These are phyloP conservation scores for Alternaria incomplexa DNA, from an alignment of 2,329 filamentous ascomycete species.

Conservation along the genomic window DNA sequence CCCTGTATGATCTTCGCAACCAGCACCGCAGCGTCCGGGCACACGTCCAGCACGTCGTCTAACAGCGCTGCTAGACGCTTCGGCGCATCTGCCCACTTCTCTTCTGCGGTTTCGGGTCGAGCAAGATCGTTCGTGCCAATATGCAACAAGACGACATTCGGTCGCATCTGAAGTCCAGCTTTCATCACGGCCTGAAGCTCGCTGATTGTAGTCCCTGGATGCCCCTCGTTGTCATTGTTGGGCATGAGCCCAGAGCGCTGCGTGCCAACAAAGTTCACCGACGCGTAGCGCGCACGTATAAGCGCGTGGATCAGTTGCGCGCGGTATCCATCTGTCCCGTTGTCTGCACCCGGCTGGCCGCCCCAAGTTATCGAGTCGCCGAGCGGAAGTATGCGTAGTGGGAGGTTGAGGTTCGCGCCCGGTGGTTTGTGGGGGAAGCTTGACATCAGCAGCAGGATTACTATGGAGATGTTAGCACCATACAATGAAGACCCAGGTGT, in stretches of 20 bases:
- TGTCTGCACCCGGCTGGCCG: conserved; percentile 22
- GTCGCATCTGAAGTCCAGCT: conserved; percentile 18
- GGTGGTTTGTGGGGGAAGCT: conserved; percentile 4
- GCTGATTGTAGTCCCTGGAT: conserved; percentile 39
- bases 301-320: conserved; percentile 33
- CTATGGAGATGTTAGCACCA: conserved; percentile 8
- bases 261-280: conserved; percentile 42
- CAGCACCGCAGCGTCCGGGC: conserved; percentile 43
- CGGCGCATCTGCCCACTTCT: conserved; percentile 34
- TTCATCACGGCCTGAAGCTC: conserved; percentile 28
- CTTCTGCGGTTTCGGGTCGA: conserved; percentile 11
- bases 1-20: conserved; percentile 47
- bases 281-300: conserved; percentile 17
- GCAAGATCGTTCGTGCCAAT: conserved; percentile 33
- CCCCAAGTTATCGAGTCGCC: conserved; percentile 42
- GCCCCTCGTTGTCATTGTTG: conserved; percentile 44
- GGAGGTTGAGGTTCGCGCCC: conserved; percentile 5
- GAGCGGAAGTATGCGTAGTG: conserved; percentile 33
- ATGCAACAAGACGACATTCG: conserved; percentile 33
- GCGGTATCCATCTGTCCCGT: conserved; percentile 50
- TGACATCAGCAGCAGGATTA: conserved; percentile 5
- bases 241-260: conserved; percentile 39
- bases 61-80: conserved; percentile 41
- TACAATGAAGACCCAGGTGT: not conserved
- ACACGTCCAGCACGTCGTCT: conserved; percentile 36